Percentiles rank a stretch among this genome's conserved stretches.
These are phyloP conservation scores for Aureobasidium sp. DNA, from an alignment of 2,329 filamentous ascomycete species.

Conservation along the genomic window DNA sequence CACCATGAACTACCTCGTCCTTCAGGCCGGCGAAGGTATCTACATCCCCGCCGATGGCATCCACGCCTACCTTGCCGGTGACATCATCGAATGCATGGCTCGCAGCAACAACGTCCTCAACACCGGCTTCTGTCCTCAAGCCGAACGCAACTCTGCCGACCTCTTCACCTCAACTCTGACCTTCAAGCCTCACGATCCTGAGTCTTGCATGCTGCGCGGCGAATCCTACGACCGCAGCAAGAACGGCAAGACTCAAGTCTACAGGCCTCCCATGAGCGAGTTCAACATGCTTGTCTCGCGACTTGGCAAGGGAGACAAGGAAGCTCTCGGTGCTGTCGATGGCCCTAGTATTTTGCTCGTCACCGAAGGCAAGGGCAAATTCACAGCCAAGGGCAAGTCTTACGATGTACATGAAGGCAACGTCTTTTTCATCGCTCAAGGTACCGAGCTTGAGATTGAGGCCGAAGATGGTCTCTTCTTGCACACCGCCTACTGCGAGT, in stretches of 20 bases:
- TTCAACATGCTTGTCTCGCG: conserved; percentile 61
- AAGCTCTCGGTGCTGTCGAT: conserved; percentile 48
- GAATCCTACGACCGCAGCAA: conserved; percentile 45
- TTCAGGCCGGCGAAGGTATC: conserved; percentile 59
- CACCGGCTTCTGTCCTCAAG: conserved; percentile 63
- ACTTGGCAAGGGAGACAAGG: conserved; percentile 51
- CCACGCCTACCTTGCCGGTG: conserved; percentile 64
- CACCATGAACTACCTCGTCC: conserved; percentile 66
- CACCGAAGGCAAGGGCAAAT: conserved; percentile 50
- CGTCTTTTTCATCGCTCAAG: conserved; percentile 61
- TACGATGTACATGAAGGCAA: conserved; percentile 54
- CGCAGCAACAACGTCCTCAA: conserved; percentile 69
- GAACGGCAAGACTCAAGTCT: conserved; percentile 56
- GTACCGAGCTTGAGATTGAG: conserved; percentile 42
- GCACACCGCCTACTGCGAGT: conserved; percentile 44
- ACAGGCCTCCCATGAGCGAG: conserved; percentile 62
- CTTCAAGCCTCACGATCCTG: conserved; percentile 54
- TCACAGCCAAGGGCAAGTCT: conserved; percentile 49
- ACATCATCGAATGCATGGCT: conserved; percentile 76
- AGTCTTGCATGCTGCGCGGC: conserved; percentile 50
- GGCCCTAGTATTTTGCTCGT: conserved; percentile 60
- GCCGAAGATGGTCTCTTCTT: conserved; percentile 40
- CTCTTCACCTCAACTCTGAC: conserved; percentile 57
- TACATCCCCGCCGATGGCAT: conserved; percentile 68
- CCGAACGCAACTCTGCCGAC: conserved; percentile 57